phyloP scores from a whole-genome alignment of 176 grass and related monocot species.

The Oryza meridionalis region DNA sequence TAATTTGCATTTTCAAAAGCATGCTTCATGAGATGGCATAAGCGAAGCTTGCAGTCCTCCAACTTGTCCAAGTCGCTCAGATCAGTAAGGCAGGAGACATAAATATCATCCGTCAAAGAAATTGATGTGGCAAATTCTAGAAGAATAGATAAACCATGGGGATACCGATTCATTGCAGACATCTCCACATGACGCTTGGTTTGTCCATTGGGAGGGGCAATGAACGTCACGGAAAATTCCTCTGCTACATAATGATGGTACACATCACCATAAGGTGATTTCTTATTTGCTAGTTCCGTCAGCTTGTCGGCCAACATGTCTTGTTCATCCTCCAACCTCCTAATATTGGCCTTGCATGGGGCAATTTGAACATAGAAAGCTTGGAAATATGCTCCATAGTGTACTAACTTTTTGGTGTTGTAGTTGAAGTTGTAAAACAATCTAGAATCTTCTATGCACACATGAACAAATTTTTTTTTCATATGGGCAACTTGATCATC shows the following conservation, averaged over 20 bases:
- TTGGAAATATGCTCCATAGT: background rate
- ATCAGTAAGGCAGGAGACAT: accelerated
- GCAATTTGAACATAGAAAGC: constrained; percentile 12
- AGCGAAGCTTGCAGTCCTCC: background rate
- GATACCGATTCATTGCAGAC: background rate
- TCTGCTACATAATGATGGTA: accelerated
- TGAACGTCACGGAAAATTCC: background rate
- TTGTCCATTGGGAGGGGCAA: no score
- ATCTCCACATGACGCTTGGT: constrained; percentile 12
- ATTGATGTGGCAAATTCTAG: background rate
- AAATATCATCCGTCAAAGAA: background rate
- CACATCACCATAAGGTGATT: background rate
- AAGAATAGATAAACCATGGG: accelerated
- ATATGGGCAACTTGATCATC: background rate
- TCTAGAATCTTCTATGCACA: background rate
- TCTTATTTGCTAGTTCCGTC: background rate
- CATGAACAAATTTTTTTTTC: background rate
- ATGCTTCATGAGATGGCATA: background rate
- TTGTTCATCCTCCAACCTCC: background rate
- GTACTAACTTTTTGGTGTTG: background rate
- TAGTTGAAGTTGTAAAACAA: no score
- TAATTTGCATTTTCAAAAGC: background rate
- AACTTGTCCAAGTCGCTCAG: accelerated
- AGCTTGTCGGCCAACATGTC: background rate
- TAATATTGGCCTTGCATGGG: background rate